Percentiles rank a stretch among this genome's conserved stretches.
phyloP scores from a whole-genome alignment of 2,329 filamentous ascomycete genomes.

The Aspergillus unguis region DNA sequence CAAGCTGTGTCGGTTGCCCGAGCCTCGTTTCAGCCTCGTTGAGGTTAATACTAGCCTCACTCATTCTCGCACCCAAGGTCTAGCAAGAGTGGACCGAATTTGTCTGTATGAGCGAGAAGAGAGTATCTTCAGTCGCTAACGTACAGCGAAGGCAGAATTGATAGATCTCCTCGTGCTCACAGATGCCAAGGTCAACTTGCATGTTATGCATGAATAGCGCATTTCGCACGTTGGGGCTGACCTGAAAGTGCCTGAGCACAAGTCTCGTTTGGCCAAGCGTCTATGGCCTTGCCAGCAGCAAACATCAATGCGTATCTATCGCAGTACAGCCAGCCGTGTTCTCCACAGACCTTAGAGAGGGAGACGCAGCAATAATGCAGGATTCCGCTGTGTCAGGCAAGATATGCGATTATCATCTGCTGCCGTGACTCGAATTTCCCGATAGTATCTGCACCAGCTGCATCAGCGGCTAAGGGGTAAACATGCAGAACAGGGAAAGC shows the following conservation, averaged over 20 bases:
- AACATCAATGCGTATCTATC: neutral
- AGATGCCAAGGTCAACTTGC: conserved; percentile 2
- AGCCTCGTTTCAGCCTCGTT: too few species aligned
- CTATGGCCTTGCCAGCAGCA: neutral
- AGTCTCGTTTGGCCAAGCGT: neutral
- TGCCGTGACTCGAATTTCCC: conserved; percentile 8
- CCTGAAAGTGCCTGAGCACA: neutral
- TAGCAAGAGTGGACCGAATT: too few species aligned
- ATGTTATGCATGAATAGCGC: conserved; percentile 4
- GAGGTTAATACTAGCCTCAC: too few species aligned
- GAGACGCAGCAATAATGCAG: conserved; percentile 15
- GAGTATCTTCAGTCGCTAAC: neutral
- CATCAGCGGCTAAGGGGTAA: neutral
- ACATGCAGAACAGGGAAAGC: neutral
- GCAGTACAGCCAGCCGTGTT: too few species aligned
- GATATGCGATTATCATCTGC: conserved; percentile 14
- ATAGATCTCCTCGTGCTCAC: neutral
- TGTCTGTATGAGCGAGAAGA: neutral
- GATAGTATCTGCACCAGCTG: neutral
- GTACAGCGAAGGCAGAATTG: neutral
- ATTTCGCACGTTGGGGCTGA: neutral
- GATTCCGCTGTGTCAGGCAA: conserved; percentile 18
- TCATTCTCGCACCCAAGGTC: too few species aligned
- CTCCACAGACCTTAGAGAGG: neutral
- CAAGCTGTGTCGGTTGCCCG: too few species aligned